Base-by-base conservation (phyloP, 176 grass and related monocot species). In the Bothriochloa decipiens region DNA sequence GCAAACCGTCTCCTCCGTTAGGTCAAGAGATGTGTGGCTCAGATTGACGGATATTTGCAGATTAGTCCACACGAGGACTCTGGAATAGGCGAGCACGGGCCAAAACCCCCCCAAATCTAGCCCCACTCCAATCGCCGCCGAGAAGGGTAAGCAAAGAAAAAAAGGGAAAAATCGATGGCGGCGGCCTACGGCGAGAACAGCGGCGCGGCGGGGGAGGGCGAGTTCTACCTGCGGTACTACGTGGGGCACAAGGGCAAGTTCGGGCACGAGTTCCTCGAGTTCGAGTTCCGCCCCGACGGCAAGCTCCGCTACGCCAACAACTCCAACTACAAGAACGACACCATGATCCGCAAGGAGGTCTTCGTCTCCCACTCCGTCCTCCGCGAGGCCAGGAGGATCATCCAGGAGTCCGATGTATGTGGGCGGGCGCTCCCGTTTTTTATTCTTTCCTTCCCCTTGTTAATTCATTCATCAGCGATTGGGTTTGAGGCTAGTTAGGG, bases 271-370 rank as follows among this genome's bases (percentile, higher is more conserved):
- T 98, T 98, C 87, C 83, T 98, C 16, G 96, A 98, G 82, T 98
- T 98, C 93, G 96, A 98, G 91, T 98, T 98, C 83, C 96, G 96
- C 23, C 96, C 96, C 70, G 93, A 96, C 66, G 93, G 96, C 81
- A 95, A 95, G 85, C 96, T 98, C 17, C 92, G 93, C 58, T 98
- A 98, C 89, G 96, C 93, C 72, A 98, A 98, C 86, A 98, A 98
- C 93, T 98, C 96, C 81, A 98, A 98, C 87, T 98, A 95, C 91
- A 98, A 98, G 88, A 98, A 98, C 78, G 96, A 99, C 86, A 99
- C 93, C 84, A 99, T 99, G 96, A 99, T 99, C 81, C 96, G 96
- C 81, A 99, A 96, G 91, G 96, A 99, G 91, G 93, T 99, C 65
- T 99, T 99, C 88, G 86, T 99, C 74, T 92, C 89, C 74, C 87